Percentiles rank a stretch among this genome's conserved stretches.
These are phyloP conservation scores for Chalciporus sp. DNA, from an alignment of 1,284 basidiomycete species.

Conservation along the genomic window DNA sequence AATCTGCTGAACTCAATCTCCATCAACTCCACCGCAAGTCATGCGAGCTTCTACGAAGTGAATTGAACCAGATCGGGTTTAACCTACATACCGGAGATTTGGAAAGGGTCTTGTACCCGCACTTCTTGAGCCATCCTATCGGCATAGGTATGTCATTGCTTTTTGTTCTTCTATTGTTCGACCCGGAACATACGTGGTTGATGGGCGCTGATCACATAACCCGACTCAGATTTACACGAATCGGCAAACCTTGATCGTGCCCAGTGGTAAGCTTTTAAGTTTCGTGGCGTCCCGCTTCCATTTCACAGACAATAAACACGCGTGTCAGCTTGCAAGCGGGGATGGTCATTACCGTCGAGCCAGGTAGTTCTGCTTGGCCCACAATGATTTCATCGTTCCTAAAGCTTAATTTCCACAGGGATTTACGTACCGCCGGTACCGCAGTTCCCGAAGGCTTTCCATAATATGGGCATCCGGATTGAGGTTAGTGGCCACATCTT, in stretches of 20 bases:
- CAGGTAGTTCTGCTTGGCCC: conserved; percentile 46
- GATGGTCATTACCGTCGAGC: conserved; percentile 89
- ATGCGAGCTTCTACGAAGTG: conserved; percentile 68
- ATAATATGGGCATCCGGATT: conserved; percentile 87
- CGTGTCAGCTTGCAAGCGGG: conserved; percentile 61
- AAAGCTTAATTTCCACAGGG: conserved; percentile 41
- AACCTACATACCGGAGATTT: conserved; percentile 64
- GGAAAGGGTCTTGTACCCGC: conserved; percentile 81
- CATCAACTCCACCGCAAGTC: conserved; percentile 82
- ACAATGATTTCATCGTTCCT: neutral
- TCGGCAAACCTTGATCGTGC: conserved; percentile 54
- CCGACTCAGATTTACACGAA: conserved; percentile 76
- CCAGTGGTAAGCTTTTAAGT: conserved; percentile 36
- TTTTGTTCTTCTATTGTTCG: neutral
- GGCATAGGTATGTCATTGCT: conserved; percentile 64
- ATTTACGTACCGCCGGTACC: conserved; percentile 83
- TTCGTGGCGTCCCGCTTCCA: conserved; percentile 6
- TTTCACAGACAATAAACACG: conserved; percentile 10
- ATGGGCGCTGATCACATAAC: conserved; percentile 19
- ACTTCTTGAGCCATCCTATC: conserved; percentile 85
- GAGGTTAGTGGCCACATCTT: conserved; percentile 53
- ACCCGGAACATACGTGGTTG: conserved; percentile 5
- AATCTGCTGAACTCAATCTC: conserved; percentile 56
- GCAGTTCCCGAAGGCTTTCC: conserved; percentile 83
- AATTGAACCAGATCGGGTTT: conserved; percentile 86